A percentile compares a stretch with the other conserved stretches of the same genome.
phyloP scores from a whole-genome alignment of 352 stramenopile species.

The Sclerospora graminicola region DNA sequence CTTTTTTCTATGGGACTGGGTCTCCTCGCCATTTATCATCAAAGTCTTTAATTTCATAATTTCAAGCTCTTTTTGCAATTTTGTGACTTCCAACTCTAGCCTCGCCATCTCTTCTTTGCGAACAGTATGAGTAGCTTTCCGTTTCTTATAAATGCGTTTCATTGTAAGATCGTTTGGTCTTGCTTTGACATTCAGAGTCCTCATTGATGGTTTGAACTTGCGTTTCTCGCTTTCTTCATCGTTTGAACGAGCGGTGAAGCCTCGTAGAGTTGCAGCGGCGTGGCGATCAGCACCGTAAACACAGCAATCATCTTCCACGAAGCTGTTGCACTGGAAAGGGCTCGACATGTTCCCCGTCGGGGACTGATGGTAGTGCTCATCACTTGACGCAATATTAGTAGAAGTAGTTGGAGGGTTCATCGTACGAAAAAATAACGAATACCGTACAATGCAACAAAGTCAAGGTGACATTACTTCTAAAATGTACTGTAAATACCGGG shows the following conservation, averaged over 20 bases:
- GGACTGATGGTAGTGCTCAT: slow-evolving; percentile 6
- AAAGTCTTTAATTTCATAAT: slow-evolving; percentile 25
- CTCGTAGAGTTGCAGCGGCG: slow-evolving; percentile 13
- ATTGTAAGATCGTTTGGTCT: slow-evolving; percentile 9
- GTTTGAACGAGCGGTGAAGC: slow-evolving; percentile 10
- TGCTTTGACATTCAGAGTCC: background rate
- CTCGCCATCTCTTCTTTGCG: slow-evolving; percentile 33
- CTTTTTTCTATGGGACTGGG: slow-evolving; percentile 9
- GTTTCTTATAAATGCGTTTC: slow-evolving; percentile 29
- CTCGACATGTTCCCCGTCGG: background rate
- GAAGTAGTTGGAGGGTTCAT: background rate
- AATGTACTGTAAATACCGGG: too few species aligned
- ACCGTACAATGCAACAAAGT: too few species aligned
- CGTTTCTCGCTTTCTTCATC: slow-evolving; percentile 2
- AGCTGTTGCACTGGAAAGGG: slow-evolving; percentile 12
- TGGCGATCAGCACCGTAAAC: slow-evolving; percentile 14
- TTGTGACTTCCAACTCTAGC: slow-evolving; percentile 18
- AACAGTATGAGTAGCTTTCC: slow-evolving; percentile 32
- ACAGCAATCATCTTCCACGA: slow-evolving; percentile 8
- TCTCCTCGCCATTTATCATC: slow-evolving; percentile 8
- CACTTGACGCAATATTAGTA: slow-evolving; percentile 13
- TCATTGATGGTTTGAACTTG: background rate
- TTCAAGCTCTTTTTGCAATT: slow-evolving; percentile 24
- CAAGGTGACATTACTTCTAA: too few species aligned
- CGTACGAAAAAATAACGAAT: slow-evolving; percentile 1